phyloP scores from a whole-genome alignment of 768 basidiomycete genomes.

The Sporobolomyces roseus region DNA sequence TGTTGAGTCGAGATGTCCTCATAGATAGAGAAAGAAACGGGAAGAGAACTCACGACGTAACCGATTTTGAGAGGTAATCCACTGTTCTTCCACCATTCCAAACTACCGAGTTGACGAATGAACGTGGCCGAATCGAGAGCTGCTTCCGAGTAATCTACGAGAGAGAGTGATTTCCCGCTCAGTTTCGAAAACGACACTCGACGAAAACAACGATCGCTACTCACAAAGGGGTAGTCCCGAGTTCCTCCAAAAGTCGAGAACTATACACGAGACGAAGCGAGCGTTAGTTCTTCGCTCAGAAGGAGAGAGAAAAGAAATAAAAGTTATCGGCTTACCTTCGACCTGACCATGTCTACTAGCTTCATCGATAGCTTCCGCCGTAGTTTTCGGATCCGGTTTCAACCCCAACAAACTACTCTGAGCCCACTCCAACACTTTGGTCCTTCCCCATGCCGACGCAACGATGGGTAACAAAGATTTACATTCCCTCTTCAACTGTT shows the following conservation, averaged over 20 bases:
- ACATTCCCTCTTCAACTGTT: conserved; percentile 46
- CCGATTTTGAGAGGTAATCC: conserved; percentile 71
- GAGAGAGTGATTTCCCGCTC: conserved; percentile 50
- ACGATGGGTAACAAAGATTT: conserved; percentile 62
- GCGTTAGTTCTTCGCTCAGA: neutral
- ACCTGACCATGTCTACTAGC: conserved; percentile 75
- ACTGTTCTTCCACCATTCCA: conserved; percentile 73
- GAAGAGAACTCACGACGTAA: conserved; percentile 52
- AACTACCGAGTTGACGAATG: conserved; percentile 68
- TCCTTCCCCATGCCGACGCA: conserved; percentile 71
- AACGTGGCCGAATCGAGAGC: conserved; percentile 75
- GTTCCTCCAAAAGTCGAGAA: conserved; percentile 75
- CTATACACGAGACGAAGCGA: conserved; percentile 46
- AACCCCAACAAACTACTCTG: conserved; percentile 60
- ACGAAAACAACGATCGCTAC: neutral
- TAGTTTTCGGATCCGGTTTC: conserved; percentile 51
- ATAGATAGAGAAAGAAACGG: neutral
- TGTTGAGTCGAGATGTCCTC: too few relatives aligned
- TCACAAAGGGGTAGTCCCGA: conserved; percentile 56
- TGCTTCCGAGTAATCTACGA: conserved; percentile 71
- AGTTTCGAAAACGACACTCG: conserved; percentile 33
- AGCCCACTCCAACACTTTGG: conserved; percentile 75
- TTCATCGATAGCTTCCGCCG: conserved; percentile 67
- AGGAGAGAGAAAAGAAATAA: neutral
- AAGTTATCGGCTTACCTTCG: conserved; percentile 46